phyloP scores from a whole-genome alignment of 1,139 yeast genomes.

The Suhomyces chickasaworum region DNA sequence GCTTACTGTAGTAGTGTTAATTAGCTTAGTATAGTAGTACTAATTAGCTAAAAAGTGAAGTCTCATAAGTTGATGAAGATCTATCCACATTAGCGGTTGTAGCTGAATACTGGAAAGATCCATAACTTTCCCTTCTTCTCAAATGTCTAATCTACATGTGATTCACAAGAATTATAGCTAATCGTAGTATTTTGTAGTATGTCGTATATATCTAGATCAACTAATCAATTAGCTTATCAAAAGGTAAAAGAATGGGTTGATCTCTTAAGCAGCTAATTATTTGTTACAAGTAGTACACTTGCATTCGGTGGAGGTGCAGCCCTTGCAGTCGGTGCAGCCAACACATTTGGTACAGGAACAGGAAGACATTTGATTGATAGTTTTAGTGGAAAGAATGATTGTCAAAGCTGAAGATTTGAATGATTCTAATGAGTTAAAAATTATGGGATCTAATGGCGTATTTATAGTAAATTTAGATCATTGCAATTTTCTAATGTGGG shows the following conservation, averaged over 20 bases:
- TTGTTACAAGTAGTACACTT: background rate
- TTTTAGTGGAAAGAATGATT: background rate
- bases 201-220: background rate
- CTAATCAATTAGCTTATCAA: too few species aligned
- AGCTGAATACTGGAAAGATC: too few species aligned
- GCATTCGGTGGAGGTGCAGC: background rate
- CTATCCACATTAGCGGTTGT: too few species aligned
- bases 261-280: background rate
- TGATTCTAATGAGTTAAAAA: background rate
- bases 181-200: background rate
- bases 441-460: background rate
- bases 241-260: too few species aligned
- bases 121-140: too few species aligned
- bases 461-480: background rate
- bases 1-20: too few species aligned
- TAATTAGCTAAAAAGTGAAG: too few species aligned
- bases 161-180: background rate
- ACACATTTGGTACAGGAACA: background rate
- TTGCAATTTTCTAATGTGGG: background rate
- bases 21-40: too few species aligned
- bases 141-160: background rate
- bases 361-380: background rate
- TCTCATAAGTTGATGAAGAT: too few species aligned
- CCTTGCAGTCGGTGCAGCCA: background rate
- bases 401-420: background rate